These are phyloP conservation scores for Endocladia muricata DNA, from an alignment of 31 red algal species.

Conservation along the genomic window DNA sequence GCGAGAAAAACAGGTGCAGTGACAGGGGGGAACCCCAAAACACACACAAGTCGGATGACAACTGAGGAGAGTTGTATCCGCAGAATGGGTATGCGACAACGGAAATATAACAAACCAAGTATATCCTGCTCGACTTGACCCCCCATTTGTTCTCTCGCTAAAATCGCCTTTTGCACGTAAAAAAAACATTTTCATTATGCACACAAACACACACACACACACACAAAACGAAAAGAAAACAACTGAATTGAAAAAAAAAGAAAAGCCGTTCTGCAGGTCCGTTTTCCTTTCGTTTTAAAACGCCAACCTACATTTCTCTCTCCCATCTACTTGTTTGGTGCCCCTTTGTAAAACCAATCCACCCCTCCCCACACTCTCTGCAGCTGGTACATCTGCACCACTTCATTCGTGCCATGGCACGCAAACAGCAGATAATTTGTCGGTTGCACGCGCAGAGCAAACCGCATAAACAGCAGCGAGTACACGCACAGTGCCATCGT, in stretches of 20 bases:
- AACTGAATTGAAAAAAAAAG: too few relatives aligned
- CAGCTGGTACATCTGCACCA: constrained; percentile 88
- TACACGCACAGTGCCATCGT: constrained; percentile 87
- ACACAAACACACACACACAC: too few relatives aligned
- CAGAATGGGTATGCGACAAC: too few relatives aligned
- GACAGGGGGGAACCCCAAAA: not conserved
- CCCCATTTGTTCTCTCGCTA: too few relatives aligned
- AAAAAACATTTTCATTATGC: too few relatives aligned
- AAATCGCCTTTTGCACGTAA: too few relatives aligned
- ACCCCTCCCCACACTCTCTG: constrained; percentile 84
- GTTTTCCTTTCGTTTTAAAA: not conserved
- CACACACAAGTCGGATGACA: not conserved
- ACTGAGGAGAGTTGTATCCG: too few relatives aligned
- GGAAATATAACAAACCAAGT: too few relatives aligned
- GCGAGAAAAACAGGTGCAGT: not conserved
- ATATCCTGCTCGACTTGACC: too few relatives aligned
- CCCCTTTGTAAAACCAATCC: constrained; percentile 78
- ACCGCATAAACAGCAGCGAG: constrained; percentile 93
- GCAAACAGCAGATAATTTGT: constrained; percentile 86
- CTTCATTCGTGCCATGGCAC: constrained; percentile 90
- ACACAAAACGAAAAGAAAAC: too few relatives aligned
- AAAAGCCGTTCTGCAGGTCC: too few relatives aligned
- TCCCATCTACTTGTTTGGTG: not conserved
- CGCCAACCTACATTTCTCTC: not conserved
- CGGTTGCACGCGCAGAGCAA: constrained; percentile 89